Base-by-base conservation (phyloP, 305 asterid species). In the Rubia peregrina region DNA sequence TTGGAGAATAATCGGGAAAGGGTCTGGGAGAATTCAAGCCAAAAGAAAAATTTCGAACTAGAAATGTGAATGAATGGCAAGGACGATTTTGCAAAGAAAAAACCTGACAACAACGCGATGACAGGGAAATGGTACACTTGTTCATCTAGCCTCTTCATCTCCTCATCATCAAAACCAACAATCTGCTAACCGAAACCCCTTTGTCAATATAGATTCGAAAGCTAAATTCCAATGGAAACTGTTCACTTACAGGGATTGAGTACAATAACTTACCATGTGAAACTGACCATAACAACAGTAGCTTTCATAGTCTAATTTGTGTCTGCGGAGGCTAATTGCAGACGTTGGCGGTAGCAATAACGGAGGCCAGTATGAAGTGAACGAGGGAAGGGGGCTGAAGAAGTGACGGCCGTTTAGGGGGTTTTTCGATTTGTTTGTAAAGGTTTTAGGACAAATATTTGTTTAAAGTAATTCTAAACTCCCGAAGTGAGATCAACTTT, bases 1-100 rank as follows among this genome's bases (percentile, higher is more conserved):
- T 91, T 0, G 95, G 87, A 17, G 91, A 89, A 79, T 88, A 94
- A 78, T 88, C 87, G 60, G 97, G 98, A 79, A 94, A 93, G 33
- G 95, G 75, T 75, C 97, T 81, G 21, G 62, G 68, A 61, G 70
- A 77, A 26, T 70, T 79, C 74, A 79, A 74, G 71, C 74, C 73
- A 69, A 83, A 72, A 44, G 79, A 74, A 72, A 72, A 26, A 61
- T 72, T 74, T 30, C 73, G 77, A 67, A 48, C 48, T 19, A 62
- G 80, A 74, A 68, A 80, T 67, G 77, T 78, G 53, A 73, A 67
- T 62, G 87, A 68, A 48, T 78, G 72, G 72, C 17, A 36, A 57
- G 40, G 65, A 13, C 65, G 80, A 40, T 69, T 80, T 76, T 71
- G 80, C 67, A 79, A 62, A 48, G 81, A 81, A 70, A 78, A 73